Conservation (phyloP, 2,329 filamentous ascomycete genomes). For the Emydomyces testavorans region DNA sequence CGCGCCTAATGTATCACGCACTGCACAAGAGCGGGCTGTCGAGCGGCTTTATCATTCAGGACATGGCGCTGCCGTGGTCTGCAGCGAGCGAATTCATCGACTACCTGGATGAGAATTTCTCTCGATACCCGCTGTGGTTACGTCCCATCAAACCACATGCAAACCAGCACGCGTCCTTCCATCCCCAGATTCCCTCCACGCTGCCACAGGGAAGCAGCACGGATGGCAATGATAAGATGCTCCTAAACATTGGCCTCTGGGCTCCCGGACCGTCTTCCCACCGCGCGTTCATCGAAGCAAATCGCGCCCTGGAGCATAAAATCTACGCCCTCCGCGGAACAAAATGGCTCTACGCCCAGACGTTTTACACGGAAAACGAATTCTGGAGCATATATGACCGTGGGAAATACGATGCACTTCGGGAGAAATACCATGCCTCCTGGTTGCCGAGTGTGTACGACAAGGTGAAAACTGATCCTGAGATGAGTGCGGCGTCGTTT, state of each 20-base stretch:
- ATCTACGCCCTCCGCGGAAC: constrained; percentile 59
- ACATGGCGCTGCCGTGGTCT: constrained; percentile 45
- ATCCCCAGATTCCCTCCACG: constrained; percentile 4
- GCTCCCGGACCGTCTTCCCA: constrained; percentile 53
- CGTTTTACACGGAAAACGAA: constrained; percentile 59
- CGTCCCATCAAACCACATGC: constrained; percentile 38
- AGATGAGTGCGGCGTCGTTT: constrained; percentile 1
- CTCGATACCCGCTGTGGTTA: constrained; percentile 48
- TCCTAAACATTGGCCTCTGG: constrained; percentile 58
- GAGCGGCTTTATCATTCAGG: constrained; percentile 47
- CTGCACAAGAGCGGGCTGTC: constrained; percentile 45
- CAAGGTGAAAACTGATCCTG: constrained; percentile 23
- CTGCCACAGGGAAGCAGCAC: neutral
- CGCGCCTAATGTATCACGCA: constrained; percentile 48
- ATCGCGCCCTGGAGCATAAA: constrained; percentile 59
- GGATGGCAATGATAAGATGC: neutral
- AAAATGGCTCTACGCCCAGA: constrained; percentile 82
- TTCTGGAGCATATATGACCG: constrained; percentile 37
- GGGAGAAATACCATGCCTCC: constrained; percentile 31
- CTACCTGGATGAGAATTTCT: constrained; percentile 36
- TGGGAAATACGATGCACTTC: constrained; percentile 28
- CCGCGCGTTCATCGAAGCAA: constrained; percentile 54
- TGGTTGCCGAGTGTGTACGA: constrained; percentile 29
- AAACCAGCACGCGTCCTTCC: neutral
- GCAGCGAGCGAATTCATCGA: constrained; percentile 40